Percentiles rank a stretch among this genome's conserved stretches.
These are phyloP conservation scores for Dysphania ambrosioides DNA, from an alignment of 148 eudicot genomes.

Conservation along the genomic window DNA sequence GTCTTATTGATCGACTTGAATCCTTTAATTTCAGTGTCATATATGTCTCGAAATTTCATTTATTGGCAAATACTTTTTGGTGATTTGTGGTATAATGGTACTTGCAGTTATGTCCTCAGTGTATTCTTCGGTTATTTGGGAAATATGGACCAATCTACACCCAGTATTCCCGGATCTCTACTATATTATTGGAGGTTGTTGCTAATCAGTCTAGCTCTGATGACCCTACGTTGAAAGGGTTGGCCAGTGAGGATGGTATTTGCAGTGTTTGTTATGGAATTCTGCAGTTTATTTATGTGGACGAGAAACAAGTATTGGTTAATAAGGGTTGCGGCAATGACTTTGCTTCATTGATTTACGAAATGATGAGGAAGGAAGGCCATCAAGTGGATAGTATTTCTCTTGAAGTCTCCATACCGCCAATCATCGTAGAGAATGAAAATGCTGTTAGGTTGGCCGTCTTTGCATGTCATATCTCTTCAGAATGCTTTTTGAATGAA, in stretches of 20 bases:
- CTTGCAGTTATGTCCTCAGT: slow-evolving; percentile 62
- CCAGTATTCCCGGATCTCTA: slow-evolving; percentile 28
- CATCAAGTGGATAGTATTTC: slow-evolving; percentile 51
- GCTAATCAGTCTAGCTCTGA: slow-evolving; percentile 24
- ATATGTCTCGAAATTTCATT: background rate
- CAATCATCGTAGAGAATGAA: slow-evolving; percentile 53
- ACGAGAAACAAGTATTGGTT: slow-evolving; percentile 39
- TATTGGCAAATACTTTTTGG: background rate
- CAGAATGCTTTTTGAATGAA: background rate
- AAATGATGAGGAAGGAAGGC: slow-evolving; percentile 50
- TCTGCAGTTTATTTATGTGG: slow-evolving; percentile 56
- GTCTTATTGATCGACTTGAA: background rate
- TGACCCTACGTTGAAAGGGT: slow-evolving; percentile 24
- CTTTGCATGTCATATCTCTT: background rate
- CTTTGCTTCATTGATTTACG: slow-evolving; percentile 52
- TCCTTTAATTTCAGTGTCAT: background rate
- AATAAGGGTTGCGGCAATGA: slow-evolving; percentile 46
- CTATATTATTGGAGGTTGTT: slow-evolving; percentile 25
- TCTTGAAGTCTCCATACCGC: slow-evolving; percentile 80
- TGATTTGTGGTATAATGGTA: background rate
- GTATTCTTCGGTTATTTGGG: slow-evolving; percentile 68
- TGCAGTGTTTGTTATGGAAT: slow-evolving; percentile 78
- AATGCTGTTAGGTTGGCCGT: slow-evolving; percentile 47
- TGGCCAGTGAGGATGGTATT: slow-evolving; percentile 23
- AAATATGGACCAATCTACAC: slow-evolving; percentile 41